Percentiles rank a stretch among this genome's conserved stretches.
These are phyloP conservation scores for Ogataea populi-albae DNA, from an alignment of 805 yeast genomes.

Conservation along the genomic window DNA sequence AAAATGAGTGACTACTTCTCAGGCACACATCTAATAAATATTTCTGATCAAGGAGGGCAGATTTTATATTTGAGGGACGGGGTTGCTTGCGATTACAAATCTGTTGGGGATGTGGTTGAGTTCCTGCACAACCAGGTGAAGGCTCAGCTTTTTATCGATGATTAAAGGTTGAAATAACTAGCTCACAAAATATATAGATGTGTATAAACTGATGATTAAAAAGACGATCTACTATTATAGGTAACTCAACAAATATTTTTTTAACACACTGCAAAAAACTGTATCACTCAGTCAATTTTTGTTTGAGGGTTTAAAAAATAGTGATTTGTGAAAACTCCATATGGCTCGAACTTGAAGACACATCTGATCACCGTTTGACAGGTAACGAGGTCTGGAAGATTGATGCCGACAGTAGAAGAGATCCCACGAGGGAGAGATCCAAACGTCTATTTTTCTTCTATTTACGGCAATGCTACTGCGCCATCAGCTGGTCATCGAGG, in stretches of 20 bases:
- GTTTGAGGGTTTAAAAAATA: no score
- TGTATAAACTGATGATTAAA: no score
- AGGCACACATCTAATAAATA: conserved; percentile 17
- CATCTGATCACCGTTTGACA: no score
- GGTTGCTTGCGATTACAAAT: conserved; percentile 26
- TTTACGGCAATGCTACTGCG: conserved; percentile 19
- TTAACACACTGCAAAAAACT: no score
- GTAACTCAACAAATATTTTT: no score
- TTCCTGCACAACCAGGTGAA: conserved; percentile 19
- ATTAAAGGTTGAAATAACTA: neutral
- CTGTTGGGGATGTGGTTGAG: conserved; percentile 17
- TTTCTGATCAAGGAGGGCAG: conserved; percentile 9
- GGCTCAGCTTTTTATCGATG: conserved; percentile 3
- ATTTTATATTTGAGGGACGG: conserved; percentile 24
- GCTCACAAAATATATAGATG: conserved; percentile 1
- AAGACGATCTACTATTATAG: no score
- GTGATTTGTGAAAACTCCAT: no score
- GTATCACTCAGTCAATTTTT: no score
- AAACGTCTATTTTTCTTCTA: conserved; percentile 26
- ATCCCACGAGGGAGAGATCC: conserved; percentile 27
- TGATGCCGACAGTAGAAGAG: conserved; percentile 32
- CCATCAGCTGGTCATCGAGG: conserved; percentile 4
- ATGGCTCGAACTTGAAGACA: no score
- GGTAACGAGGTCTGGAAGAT: no score
- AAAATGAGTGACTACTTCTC: conserved; percentile 15